Evolutionary conservation across 371 early-diverging fungal genomes (phyloP).

Genomic region (Apophysomyces trapeziformis): DNA sequence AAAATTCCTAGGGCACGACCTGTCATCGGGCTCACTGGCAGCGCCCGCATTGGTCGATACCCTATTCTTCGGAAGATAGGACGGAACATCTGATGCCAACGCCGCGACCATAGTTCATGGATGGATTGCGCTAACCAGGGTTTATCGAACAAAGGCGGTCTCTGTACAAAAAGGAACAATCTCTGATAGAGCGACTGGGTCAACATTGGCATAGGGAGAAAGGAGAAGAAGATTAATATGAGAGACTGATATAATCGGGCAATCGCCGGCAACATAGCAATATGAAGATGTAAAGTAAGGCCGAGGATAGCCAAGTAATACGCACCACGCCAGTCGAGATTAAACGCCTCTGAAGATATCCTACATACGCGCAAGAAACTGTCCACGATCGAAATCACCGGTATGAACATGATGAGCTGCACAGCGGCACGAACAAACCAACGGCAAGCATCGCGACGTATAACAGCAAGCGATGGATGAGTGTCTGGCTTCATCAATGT

Average conservation of each 20-base stretch:
- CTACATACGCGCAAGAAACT: slow-evolving; percentile 33
- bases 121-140: slow-evolving; percentile 32
- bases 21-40: slow-evolving; percentile 13
- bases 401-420: slow-evolving; percentile 20
- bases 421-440: slow-evolving; percentile 17
- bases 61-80: slow-evolving; percentile 32
- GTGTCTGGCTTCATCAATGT: background rate
- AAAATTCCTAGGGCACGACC: slow-evolving; percentile 29
- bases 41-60: slow-evolving; percentile 24
- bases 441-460: slow-evolving; percentile 18
- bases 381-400: slow-evolving; percentile 27
- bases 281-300: slow-evolving; percentile 28
- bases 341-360: slow-evolving; percentile 20
- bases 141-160: slow-evolving; percentile 31
- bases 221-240: background rate
- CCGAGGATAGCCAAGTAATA: slow-evolving; percentile 28
- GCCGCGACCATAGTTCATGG: slow-evolving; percentile 38
- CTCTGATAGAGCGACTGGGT: slow-evolving; percentile 12
- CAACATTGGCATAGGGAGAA: background rate
- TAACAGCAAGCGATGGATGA: slow-evolving; percentile 7
- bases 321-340: slow-evolving; percentile 1
- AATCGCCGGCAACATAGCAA: slow-evolving; percentile 24
- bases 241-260: slow-evolving; percentile 19
- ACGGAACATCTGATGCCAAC: slow-evolving; percentile 47
- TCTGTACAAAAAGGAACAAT: slow-evolving; percentile 22